Conservation (phyloP, 345 rosid species). For the Bruguiera sexangula region DNA sequence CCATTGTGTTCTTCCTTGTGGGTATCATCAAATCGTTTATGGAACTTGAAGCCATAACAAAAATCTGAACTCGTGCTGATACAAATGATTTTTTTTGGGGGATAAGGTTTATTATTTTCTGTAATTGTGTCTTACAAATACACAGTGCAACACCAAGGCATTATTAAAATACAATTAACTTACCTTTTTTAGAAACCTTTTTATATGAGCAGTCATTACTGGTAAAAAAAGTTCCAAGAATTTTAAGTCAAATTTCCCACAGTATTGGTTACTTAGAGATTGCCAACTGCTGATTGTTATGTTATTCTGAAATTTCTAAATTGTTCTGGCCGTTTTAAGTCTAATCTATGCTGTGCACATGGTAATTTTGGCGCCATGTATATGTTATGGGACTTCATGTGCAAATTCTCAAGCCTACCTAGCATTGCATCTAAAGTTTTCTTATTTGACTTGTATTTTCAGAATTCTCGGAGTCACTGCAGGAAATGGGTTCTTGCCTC, state of each 20-base stretch:
- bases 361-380: neutral
- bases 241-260: too few species aligned
- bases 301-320: neutral
- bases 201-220: too few species aligned
- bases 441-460: conserved; percentile 22
- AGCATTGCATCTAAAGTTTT: neutral
- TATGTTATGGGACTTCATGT: neutral
- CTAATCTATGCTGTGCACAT: neutral
- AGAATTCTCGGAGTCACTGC: conserved; percentile 96
- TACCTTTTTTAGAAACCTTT: too few species aligned
- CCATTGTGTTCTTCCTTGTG: neutral
- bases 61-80: too few species aligned
- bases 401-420: neutral
- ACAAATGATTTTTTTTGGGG: too few species aligned
- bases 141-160: too few species aligned
- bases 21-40: neutral
- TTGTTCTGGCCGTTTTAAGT: neutral
- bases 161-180: too few species aligned
- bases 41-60: neutral
- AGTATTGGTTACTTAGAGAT: neutral
- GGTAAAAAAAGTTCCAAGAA: too few species aligned
- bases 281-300: neutral
- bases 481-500: conserved; percentile 87
- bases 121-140: too few species aligned
- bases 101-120: too few species aligned